Evolutionary conservation across 495 filamentous ascomycete species (phyloP).

Genomic region (Cladorrhinum samala): DNA sequence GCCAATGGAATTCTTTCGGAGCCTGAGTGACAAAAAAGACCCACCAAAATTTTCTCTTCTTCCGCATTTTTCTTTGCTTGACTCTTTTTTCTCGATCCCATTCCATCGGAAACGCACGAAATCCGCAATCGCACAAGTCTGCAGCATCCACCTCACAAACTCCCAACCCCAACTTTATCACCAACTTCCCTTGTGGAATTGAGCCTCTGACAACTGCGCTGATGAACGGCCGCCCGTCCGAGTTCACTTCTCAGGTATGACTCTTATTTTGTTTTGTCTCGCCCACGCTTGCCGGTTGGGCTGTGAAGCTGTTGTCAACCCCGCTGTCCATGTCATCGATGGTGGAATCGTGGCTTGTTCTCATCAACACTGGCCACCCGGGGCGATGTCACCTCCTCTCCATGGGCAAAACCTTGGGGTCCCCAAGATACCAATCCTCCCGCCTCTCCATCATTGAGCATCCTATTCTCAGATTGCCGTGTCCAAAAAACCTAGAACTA

Average conservation of each 20-base stretch:
- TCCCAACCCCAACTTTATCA: slow-evolving; percentile 2
- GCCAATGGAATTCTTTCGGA: slow-evolving; percentile 14
- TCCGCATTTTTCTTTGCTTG: slow-evolving; percentile 1
- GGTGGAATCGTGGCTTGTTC: background rate
- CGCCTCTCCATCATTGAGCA: background rate
- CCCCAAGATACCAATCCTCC: background rate
- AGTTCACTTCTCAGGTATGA: slow-evolving; percentile 93
- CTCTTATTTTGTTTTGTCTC: background rate
- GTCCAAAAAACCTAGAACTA: slow-evolving; percentile 20
- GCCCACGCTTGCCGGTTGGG: too few relatives aligned
- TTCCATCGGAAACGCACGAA: slow-evolving; percentile 1
- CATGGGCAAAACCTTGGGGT: background rate
- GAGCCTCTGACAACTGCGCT: slow-evolving; percentile 49
- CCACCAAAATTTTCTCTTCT: slow-evolving; percentile 2
- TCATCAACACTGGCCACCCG: background rate
- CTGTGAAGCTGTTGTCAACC: too few relatives aligned
- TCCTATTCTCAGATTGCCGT: slow-evolving; percentile 3
- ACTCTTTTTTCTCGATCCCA: slow-evolving; percentile 4
- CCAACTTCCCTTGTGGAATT: slow-evolving; percentile 19
- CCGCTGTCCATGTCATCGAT: slow-evolving; percentile 4
- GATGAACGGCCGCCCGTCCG: slow-evolving; percentile 91
- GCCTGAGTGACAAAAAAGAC: slow-evolving; percentile 7
- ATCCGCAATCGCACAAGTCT: background rate
- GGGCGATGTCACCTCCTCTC: background rate
- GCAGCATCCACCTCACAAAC: slow-evolving; percentile 1